Evolutionary conservation across 805 yeast genomes (phyloP).

Genomic region (Zygoascus tannicola): DNA sequence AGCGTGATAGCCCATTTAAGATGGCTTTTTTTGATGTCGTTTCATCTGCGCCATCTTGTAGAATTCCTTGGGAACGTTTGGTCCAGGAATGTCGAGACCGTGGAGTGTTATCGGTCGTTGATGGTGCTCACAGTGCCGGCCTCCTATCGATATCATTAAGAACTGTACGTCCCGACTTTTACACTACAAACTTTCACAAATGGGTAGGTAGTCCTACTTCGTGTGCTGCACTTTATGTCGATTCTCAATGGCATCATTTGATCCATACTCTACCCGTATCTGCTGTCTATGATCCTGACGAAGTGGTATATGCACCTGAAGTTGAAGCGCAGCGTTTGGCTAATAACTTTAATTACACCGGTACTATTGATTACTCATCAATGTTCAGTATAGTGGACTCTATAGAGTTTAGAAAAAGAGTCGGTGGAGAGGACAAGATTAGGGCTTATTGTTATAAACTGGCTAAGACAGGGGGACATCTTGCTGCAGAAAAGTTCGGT

Average conservation of each 20-base stretch:
- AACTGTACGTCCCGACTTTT: constrained; percentile 46
- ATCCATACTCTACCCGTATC: constrained; percentile 54
- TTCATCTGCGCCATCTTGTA: constrained; percentile 54
- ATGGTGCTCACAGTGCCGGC: constrained; percentile 69
- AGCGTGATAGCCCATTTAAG: constrained; percentile 19
- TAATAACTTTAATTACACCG: constrained; percentile 42
- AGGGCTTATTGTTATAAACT: constrained; percentile 38
- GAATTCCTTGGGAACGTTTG: constrained; percentile 46
- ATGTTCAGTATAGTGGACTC: constrained; percentile 40
- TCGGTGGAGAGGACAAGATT: constrained; percentile 50
- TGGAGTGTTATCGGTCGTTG: constrained; percentile 46
- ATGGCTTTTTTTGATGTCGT: constrained; percentile 48
- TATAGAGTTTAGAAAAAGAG: constrained; percentile 40
- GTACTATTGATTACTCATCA: constrained; percentile 42
- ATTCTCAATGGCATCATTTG: constrained; percentile 38
- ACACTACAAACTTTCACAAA: constrained; percentile 56
- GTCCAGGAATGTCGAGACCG: constrained; percentile 38
- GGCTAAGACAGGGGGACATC: constrained; percentile 36
- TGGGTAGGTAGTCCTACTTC: constrained; percentile 56
- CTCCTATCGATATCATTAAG: constrained; percentile 20
- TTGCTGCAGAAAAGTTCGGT: constrained; percentile 34
- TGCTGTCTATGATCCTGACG: constrained; percentile 32
- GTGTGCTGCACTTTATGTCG: constrained; percentile 50
- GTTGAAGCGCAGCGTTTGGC: constrained; percentile 18
- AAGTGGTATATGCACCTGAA: constrained; percentile 1